Conservation (phyloP, 306 rosid species). For the Sesbania bispinosa region DNA sequence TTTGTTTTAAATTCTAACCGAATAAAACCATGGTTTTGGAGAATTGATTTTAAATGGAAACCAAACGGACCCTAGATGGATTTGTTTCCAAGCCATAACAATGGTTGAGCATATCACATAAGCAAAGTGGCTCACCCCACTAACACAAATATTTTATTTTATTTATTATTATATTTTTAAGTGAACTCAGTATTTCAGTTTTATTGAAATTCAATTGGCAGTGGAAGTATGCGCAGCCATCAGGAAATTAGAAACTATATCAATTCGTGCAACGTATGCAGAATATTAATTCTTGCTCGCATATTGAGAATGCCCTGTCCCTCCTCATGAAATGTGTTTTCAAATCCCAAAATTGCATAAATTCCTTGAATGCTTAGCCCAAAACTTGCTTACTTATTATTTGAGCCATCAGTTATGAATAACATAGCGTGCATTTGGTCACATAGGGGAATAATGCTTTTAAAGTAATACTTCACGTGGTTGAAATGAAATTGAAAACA, state of each 20-base stretch:
- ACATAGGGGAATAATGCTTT: not conserved
- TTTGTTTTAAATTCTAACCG: too few species aligned
- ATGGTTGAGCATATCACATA: not conserved
- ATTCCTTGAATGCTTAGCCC: too few species aligned
- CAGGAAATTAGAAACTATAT: not conserved
- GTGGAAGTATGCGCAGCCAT: not conserved
- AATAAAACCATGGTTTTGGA: too few species aligned
- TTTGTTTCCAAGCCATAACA: not conserved
- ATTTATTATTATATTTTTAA: too few species aligned
- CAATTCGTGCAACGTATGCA: too few species aligned
- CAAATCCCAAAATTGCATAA: too few species aligned
- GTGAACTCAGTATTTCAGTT: not conserved
- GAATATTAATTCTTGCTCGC: too few species aligned
- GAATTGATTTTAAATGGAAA: too few species aligned
- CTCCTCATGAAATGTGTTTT: too few species aligned
- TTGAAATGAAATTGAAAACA: not conserved
- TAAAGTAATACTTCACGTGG: not conserved
- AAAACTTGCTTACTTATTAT: too few species aligned
- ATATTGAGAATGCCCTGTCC: too few species aligned
- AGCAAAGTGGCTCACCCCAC: not conserved
- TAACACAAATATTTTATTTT: not conserved
- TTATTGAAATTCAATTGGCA: not conserved
- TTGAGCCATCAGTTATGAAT: not conserved
- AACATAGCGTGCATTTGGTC: not conserved
- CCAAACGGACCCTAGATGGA: too few species aligned